These are phyloP conservation scores for Stentor roeselii DNA, from an alignment of 73 alveolate species.

Conservation along the genomic window DNA sequence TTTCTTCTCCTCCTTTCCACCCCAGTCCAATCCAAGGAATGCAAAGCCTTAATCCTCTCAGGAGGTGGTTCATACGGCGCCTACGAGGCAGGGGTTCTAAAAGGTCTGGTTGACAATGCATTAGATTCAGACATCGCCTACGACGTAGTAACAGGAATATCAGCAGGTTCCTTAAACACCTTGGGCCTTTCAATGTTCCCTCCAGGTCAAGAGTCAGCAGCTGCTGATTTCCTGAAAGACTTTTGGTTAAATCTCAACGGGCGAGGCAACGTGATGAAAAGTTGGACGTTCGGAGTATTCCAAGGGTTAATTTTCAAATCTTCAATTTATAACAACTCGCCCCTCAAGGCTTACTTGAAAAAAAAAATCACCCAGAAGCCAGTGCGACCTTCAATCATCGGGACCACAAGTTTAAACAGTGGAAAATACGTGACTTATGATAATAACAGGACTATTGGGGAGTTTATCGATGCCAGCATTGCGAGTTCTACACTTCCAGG, in stretches of 20 bases:
- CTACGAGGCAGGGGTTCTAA: background rate
- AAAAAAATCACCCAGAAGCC: conserved; percentile 27
- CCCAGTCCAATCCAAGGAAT: background rate
- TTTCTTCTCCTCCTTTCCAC: background rate
- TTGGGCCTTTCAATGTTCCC: conserved; percentile 49
- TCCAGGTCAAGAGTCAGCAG: conserved; percentile 48
- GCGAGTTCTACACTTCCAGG: conserved; percentile 72
- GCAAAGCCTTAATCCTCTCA: background rate
- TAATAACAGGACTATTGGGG: conserved; percentile 17
- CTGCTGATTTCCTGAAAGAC: conserved; percentile 39
- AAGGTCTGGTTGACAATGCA: too few species aligned
- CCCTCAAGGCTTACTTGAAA: conserved; percentile 38
- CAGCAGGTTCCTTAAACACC: conserved; percentile 73
- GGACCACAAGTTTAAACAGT: conserved; percentile 54
- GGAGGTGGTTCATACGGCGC: background rate
- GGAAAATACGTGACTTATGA: conserved; percentile 49
- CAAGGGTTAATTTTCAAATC: conserved; percentile 42
- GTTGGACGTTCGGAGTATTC: conserved; percentile 59
- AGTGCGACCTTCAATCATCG: conserved; percentile 32
- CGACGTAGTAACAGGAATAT: conserved; percentile 49
- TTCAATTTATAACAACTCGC: conserved; percentile 51
- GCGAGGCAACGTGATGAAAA: conserved; percentile 35
- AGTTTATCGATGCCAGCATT: conserved; percentile 42
- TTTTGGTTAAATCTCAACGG: conserved; percentile 43
- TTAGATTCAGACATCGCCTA: background rate